phyloP scores from a whole-genome alignment of 495 filamentous ascomycete genomes.

The Cercophora sp. region DNA sequence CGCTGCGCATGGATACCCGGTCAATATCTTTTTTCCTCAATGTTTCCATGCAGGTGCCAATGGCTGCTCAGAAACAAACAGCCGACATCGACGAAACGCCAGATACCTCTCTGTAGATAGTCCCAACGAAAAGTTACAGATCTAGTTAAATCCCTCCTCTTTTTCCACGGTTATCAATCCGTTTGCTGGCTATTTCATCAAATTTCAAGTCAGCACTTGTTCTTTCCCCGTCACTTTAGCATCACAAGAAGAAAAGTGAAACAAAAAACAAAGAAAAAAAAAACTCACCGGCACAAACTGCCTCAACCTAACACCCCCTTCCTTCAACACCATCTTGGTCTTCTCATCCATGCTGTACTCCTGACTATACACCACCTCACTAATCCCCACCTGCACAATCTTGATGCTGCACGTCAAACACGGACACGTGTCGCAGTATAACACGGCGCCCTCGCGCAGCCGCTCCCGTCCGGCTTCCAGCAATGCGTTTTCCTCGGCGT shows the following conservation, averaged over 20 bases:
- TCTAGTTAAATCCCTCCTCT: not conserved
- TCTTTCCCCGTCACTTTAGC: not conserved
- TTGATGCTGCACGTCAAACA: conserved; percentile 99
- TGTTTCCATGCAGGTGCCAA: too few species aligned
- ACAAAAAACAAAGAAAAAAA: not conserved
- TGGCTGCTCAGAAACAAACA: too few species aligned
- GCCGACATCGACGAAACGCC: too few species aligned
- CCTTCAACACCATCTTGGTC: conserved; percentile 71
- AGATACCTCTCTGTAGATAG: too few species aligned
- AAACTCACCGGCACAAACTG: conserved; percentile 75
- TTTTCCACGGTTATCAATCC: conserved; percentile 49
- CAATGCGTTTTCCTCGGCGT: conserved; percentile 95
- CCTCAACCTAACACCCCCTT: conserved; percentile 72
- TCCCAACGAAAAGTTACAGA: too few species aligned
- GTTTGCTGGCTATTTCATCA: conserved; percentile 51
- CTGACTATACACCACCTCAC: conserved; percentile 89
- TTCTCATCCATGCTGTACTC: conserved; percentile 89
- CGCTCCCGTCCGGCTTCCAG: conserved; percentile 90
- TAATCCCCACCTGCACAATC: conserved; percentile 91
- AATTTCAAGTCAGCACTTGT: conserved; percentile 10
- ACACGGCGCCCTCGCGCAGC: conserved; percentile 69
- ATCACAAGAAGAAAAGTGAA: not conserved
- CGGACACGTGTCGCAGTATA: conserved; percentile 97
- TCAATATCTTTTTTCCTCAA: too few species aligned
- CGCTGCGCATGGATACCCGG: too few species aligned